Conservation (phyloP, 805 yeast species). For the Candida endomychidarum region DNA sequence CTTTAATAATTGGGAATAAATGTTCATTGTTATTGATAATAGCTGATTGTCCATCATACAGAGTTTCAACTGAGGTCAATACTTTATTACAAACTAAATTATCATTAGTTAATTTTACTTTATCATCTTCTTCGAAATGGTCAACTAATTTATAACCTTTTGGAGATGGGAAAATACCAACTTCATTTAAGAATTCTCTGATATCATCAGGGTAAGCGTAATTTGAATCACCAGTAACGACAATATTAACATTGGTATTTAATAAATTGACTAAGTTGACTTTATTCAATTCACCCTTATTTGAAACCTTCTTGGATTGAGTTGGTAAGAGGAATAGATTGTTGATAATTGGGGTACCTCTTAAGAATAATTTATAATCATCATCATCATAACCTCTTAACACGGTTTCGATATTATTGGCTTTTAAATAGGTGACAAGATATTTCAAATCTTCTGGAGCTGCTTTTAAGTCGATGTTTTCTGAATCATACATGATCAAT, state of each 20-base stretch:
- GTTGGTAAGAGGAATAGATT: slow-evolving; percentile 33
- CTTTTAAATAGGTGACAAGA: slow-evolving; percentile 24
- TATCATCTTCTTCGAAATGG: slow-evolving; percentile 49
- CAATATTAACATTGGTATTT: slow-evolving; percentile 57
- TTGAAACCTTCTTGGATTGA: slow-evolving; percentile 30
- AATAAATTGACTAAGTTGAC: slow-evolving; percentile 56
- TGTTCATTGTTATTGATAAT: slow-evolving; percentile 66
- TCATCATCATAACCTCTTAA: slow-evolving; percentile 24
- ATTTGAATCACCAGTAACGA: slow-evolving; percentile 56
- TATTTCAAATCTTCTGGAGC: slow-evolving; percentile 19
- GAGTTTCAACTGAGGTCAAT: slow-evolving; percentile 16
- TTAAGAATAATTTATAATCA: slow-evolving; percentile 14
- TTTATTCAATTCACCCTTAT: slow-evolving; percentile 31
- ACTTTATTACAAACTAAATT: slow-evolving; percentile 26
- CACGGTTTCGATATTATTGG: slow-evolving; percentile 10
- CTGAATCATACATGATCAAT: slow-evolving; percentile 37
- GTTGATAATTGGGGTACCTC: slow-evolving; percentile 8
- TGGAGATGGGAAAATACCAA: slow-evolving; percentile 85
- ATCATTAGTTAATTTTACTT: slow-evolving; percentile 29
- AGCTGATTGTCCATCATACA: slow-evolving; percentile 61
- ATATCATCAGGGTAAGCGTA: slow-evolving; percentile 41
- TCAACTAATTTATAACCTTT: slow-evolving; percentile 64
- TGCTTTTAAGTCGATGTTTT: slow-evolving; percentile 20
- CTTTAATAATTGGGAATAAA: slow-evolving; percentile 67
- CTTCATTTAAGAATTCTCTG: slow-evolving; percentile 66